Conservation (phyloP, 805 yeast genomes). For the Blastobotrys attinorum region DNA sequence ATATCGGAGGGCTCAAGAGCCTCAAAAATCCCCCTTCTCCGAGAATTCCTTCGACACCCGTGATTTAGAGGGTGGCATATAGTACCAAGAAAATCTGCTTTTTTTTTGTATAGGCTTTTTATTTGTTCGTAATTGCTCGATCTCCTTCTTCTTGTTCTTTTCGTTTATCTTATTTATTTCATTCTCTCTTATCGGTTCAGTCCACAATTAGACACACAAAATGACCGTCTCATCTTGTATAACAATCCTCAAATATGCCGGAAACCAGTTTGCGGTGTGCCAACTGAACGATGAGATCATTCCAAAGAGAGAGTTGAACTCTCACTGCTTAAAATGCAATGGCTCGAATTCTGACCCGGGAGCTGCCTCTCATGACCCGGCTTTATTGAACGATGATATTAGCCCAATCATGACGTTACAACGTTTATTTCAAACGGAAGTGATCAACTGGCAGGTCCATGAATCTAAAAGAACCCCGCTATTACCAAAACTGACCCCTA, state of each 20-base stretch:
- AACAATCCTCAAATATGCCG: not conserved
- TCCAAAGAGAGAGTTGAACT: not conserved
- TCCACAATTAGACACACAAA: no score
- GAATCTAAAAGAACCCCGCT: not conserved
- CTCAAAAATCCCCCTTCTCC: no score
- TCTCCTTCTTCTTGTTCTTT: no score
- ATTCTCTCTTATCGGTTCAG: no score
- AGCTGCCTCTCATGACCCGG: no score
- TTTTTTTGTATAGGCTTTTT: no score
- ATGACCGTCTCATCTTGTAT: not conserved
- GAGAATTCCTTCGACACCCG: no score
- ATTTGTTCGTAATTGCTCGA: no score
- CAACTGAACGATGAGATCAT: not conserved
- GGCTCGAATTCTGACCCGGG: not conserved
- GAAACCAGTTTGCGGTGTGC: not conserved
- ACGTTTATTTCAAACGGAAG: not conserved
- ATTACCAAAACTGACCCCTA: not conserved
- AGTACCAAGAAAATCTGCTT: no score
- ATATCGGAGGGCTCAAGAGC: no score
- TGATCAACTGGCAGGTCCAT: not conserved
- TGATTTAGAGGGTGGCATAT: no score
- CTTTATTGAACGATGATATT: not conserved
- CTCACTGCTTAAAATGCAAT: not conserved
- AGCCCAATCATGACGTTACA: not conserved
- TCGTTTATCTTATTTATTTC: no score